A percentile compares a stretch with the other conserved stretches of the same genome.
These are phyloP conservation scores for Chenopodium formosanum DNA, from an alignment of 148 eudicot genomes.

Conservation along the genomic window DNA sequence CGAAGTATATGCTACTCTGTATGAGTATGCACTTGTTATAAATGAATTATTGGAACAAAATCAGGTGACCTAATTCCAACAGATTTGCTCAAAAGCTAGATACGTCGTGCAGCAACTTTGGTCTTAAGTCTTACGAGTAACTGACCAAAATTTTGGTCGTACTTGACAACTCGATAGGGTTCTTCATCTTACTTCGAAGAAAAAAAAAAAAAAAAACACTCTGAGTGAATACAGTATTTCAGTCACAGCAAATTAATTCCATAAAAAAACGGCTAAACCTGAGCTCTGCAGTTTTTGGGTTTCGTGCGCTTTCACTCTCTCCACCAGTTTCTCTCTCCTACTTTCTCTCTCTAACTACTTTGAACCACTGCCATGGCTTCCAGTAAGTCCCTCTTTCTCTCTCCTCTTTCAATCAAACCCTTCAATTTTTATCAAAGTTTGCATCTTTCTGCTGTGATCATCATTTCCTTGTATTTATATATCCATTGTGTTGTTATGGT, in stretches of 20 bases:
- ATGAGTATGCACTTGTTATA: no score
- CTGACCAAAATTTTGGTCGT: no score
- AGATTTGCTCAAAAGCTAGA: no score
- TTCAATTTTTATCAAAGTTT: background rate
- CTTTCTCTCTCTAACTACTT: background rate
- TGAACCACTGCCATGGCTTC: constrained; percentile 24
- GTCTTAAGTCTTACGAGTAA: no score
- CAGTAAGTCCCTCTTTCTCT: constrained; percentile 18
- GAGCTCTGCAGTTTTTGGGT: background rate
- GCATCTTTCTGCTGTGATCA: background rate
- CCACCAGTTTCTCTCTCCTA: constrained; percentile 8
- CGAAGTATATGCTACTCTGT: no score
- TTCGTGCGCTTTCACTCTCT: constrained; percentile 9
- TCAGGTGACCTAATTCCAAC: no score
- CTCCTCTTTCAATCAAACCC: background rate
- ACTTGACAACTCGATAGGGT: no score
- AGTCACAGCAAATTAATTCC: background rate
- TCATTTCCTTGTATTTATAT: background rate
- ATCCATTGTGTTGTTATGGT: background rate
- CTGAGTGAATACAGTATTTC: no score
- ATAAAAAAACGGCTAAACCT: background rate
- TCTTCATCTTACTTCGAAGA: no score
- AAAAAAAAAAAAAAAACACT: no score
- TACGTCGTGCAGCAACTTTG: no score
- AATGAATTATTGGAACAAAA: no score